Percentiles rank a stretch among this genome's conserved stretches.
Conservation (phyloP, 2,329 filamentous ascomycete species). For the Didymella pinodella region DNA sequence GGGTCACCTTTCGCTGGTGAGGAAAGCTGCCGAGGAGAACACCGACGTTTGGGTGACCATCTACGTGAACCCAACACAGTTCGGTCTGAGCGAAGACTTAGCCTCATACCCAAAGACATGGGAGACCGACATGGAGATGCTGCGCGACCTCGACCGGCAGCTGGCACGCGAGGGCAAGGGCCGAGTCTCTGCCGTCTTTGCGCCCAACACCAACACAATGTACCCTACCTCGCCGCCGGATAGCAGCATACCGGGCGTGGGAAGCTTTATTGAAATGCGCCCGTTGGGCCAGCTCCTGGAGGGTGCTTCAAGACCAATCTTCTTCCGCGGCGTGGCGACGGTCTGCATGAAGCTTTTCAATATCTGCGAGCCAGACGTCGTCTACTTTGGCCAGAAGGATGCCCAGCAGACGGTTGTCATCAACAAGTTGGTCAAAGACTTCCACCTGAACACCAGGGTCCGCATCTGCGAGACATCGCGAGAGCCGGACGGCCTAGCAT, state of each 20-base stretch:
- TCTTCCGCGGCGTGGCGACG: conserved; percentile 95
- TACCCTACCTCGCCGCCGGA: conserved; percentile 83
- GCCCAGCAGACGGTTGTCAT: conserved; percentile 95
- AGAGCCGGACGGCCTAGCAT: conserved; percentile 81
- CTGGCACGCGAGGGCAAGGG: conserved; percentile 66
- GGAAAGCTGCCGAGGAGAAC: conserved; percentile 82
- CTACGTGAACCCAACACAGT: conserved; percentile 97
- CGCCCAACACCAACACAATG: conserved; percentile 82
- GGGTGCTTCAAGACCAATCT: conserved; percentile 85
- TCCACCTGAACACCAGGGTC: conserved; percentile 79
- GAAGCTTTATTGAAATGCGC: conserved; percentile 90
- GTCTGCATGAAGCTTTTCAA: conserved; percentile 96
- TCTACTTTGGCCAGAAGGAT: conserved; percentile 98
- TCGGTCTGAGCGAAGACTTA: conserved; percentile 87
- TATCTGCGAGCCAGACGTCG: conserved; percentile 76
- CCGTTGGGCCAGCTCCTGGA: conserved; percentile 84
- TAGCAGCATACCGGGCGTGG: conserved; percentile 75
- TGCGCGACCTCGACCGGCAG: conserved; percentile 74
- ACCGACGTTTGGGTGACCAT: conserved; percentile 88
- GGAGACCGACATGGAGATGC: conserved; percentile 74
- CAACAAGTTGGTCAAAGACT: conserved; percentile 84
- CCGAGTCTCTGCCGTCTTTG: conserved; percentile 82
- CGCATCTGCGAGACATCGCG: conserved; percentile 77
- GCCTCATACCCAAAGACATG: conserved; percentile 90
- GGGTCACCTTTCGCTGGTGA: conserved; percentile 86